phyloP scores from a whole-genome alignment of 169 alveolate species.

The Plasmodium gaboni region DNA sequence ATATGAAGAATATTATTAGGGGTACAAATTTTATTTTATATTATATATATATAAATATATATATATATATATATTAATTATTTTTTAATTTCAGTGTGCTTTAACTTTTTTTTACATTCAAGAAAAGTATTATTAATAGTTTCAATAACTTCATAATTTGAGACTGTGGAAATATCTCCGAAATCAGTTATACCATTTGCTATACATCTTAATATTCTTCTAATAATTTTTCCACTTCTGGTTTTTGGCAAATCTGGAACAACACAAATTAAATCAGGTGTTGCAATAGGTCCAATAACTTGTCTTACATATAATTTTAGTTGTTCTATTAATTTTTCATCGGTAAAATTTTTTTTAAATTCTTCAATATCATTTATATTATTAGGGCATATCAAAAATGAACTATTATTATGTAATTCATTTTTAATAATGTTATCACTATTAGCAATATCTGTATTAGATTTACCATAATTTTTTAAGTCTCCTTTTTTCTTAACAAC shows the following conservation, averaged over 20 bases:
- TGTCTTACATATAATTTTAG: constrained; percentile 82
- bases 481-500: constrained; percentile 87
- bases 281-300: constrained; percentile 94
- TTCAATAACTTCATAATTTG: constrained; percentile 88
- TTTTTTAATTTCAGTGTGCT: no score
- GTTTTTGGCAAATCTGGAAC: constrained; percentile 94
- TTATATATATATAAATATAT: no score
- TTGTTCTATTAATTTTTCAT: constrained; percentile 67
- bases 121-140: constrained; percentile 74
- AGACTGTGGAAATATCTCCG: constrained; percentile 90
- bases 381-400: not conserved
- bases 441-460: constrained; percentile 28
- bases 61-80: no score
- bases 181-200: constrained; percentile 86
- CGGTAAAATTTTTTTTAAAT: constrained; percentile 11
- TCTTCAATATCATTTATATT: constrained; percentile 7
- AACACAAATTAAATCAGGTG: constrained; percentile 92
- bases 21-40: no score
- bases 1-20: no score
- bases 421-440: constrained; percentile 18
- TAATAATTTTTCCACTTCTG: constrained; percentile 94
- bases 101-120: constrained; percentile 34
- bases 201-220: constrained; percentile 93
- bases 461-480: constrained; percentile 19
- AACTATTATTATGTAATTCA: constrained; percentile 1